Evolutionary conservation across 2,329 filamentous ascomycete species (phyloP).

Genomic region (Aspergillus quadricinctus): DNA sequence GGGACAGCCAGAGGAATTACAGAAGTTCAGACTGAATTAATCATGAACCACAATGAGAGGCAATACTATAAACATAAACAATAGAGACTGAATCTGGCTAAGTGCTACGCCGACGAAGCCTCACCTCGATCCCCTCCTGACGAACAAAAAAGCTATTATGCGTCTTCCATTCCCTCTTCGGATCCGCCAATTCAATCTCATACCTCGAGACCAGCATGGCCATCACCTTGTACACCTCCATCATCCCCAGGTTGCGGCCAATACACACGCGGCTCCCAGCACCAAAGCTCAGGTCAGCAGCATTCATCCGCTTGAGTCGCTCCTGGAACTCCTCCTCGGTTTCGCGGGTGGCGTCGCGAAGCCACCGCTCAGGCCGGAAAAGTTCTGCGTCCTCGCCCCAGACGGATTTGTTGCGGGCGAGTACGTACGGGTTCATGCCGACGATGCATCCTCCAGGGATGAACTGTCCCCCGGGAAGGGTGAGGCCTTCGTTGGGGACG

Average conservation of each 20-base stretch:
- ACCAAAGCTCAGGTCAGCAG: constrained; percentile 45
- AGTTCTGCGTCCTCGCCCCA: constrained; percentile 45
- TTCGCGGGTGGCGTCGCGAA: constrained; percentile 31
- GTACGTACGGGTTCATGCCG: constrained; percentile 33
- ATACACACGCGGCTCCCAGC: constrained; percentile 54
- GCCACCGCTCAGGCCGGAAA: constrained; percentile 49
- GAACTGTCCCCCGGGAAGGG: constrained; percentile 26
- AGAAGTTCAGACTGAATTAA: too few species aligned
- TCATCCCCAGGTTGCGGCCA: constrained; percentile 51
- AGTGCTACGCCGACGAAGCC: constrained; percentile 1
- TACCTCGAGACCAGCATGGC: constrained; percentile 49
- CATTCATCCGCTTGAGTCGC: constrained; percentile 37
- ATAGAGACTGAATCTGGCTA: too few species aligned
- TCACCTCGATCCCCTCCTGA: constrained; percentile 52
- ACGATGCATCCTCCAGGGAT: constrained; percentile 35
- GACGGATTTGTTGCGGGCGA: constrained; percentile 36
- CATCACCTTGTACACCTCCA: constrained; percentile 58
- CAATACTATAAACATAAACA: too few species aligned
- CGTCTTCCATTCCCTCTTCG: constrained; percentile 48
- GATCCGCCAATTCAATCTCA: constrained; percentile 50
- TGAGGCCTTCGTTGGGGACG: constrained; percentile 37
- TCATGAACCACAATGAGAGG: too few species aligned
- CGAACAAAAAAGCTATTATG: constrained; percentile 59
- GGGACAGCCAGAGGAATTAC: too few species aligned
- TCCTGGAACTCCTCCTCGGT: constrained; percentile 28